Base-by-base conservation (phyloP, 371 early-diverging fungal genomes). In the Apophysomyces sp. region DNA sequence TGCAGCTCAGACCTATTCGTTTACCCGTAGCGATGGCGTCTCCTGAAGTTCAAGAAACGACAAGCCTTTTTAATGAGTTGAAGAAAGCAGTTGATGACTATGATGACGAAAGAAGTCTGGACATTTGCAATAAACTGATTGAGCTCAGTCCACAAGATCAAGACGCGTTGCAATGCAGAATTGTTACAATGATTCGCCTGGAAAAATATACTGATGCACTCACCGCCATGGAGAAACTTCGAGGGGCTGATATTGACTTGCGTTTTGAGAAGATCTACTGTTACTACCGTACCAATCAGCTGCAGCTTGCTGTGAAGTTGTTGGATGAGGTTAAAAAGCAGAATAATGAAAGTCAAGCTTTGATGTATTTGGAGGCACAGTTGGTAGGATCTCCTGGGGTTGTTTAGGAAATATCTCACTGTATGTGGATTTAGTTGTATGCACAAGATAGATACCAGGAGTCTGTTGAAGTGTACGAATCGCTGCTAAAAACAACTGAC, bases 211-310 rank as follows among this genome's bases (percentile, higher is more conserved):
- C 77, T 18, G 86, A 87, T 30, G 90, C 90, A 1, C 78, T 89
- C 13, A 58, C 79, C 1, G 59, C 83, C 51, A 73, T 89, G 44
- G 74, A 77, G 26, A 73, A 78, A 31, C 74, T 82, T 63, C 65
- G 68, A 44, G 70, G 68, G 37, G 61, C 34, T 31, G 72, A 77
- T 4, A 71, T 78, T 51, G 81, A 82, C 51, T 69, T 86, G 8
- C 61, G 70, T 11, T 86, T 82, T 68, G 91, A 90, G 68, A 76
- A 81, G 39, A 87, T 90, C 4, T 93, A 91, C 59, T 89, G 89
- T 62, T 84, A 88, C 32, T 93, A 93, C 70, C 81, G 91, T 4
- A 76, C 84, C 58, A 84, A 88, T 60, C 80, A 83, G 52, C 73
- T 87, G 44, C 52, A 66, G 8, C 89, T 87, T 2, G 85, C 86